Evolutionary conservation across 1,139 yeast species (phyloP).

Genomic region (Debaryomycetaceae sp.): DNA sequence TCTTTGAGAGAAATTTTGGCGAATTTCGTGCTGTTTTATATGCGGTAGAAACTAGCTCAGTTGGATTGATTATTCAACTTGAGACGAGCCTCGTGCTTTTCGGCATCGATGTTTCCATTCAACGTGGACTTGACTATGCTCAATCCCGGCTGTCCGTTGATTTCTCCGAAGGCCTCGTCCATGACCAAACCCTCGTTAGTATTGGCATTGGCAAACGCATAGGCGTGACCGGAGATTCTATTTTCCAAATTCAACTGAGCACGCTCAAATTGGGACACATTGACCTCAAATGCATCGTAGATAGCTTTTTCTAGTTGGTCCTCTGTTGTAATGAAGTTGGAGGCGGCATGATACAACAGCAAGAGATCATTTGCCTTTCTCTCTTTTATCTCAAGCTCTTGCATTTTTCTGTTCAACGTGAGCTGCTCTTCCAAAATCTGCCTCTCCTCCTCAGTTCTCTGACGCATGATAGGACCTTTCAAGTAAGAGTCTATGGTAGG

Average conservation of each 20-base stretch:
- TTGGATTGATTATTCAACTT: conserved; percentile 16
- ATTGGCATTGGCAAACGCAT: conserved; percentile 25
- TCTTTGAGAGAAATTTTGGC: not conserved
- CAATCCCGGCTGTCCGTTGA: conserved; percentile 47
- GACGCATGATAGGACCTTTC: conserved; percentile 66
- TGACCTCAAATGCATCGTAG: conserved; percentile 52
- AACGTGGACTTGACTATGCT: conserved; percentile 41
- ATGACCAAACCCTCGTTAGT: conserved; percentile 32
- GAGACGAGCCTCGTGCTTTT: conserved; percentile 36
- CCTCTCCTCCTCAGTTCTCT: conserved; percentile 66
- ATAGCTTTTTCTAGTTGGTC: conserved; percentile 58
- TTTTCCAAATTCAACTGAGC: conserved; percentile 33
- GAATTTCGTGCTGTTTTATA: not conserved
- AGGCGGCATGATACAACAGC: conserved; percentile 69
- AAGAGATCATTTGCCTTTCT: conserved; percentile 55
- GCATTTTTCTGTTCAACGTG: conserved; percentile 30
- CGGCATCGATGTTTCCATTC: conserved; percentile 34
- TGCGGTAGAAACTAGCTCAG: not conserved
- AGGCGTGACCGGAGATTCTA: conserved; percentile 32
- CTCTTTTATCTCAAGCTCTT: conserved; percentile 33
- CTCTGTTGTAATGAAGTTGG: conserved; percentile 63
- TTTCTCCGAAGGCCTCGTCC: conserved; percentile 36
- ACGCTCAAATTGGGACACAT: conserved; percentile 35
- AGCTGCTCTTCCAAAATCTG: conserved; percentile 44
- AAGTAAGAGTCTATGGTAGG: conserved; percentile 76